Conservation (phyloP, 192 early-diverging fungal genomes). For the Dissophora globulifera region DNA sequence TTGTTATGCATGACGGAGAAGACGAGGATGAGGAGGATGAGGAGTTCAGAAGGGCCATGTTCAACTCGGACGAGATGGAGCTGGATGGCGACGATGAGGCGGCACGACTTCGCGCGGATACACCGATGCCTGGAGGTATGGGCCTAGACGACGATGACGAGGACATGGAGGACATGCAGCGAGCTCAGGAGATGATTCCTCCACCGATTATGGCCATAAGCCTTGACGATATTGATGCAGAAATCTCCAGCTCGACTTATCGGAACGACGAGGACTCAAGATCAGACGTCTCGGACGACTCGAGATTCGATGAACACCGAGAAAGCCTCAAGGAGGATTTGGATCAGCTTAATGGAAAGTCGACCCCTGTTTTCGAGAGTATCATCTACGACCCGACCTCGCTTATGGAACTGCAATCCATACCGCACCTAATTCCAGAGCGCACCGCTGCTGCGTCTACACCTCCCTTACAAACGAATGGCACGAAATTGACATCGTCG, state of each 20-base stretch:
- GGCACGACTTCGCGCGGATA: conserved; percentile 42
- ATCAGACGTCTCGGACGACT: not conserved
- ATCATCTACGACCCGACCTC: conserved; percentile 34
- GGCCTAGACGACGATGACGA: conserved; percentile 49
- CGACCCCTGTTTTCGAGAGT: conserved; percentile 27
- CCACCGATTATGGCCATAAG: conserved; percentile 22
- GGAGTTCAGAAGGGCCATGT: conserved; percentile 48
- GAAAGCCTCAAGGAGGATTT: conserved; percentile 18
- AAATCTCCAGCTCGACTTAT: not conserved
- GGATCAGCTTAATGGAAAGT: conserved; percentile 25
- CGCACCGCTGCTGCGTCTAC: not conserved
- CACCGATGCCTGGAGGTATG: conserved; percentile 49
- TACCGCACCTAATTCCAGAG: conserved; percentile 34
- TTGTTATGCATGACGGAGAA: conserved; percentile 50
- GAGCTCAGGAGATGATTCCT: conserved; percentile 41
- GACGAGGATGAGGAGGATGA: conserved; percentile 50
- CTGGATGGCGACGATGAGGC: conserved; percentile 49
- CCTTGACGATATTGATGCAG: conserved; percentile 25
- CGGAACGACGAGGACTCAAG: not conserved
- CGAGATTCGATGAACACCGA: conserved; percentile 15
- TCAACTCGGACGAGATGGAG: conserved; percentile 52
- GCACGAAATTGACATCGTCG: not conserved
- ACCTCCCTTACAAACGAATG: not conserved
- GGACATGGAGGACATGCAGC: conserved; percentile 40
- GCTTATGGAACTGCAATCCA: conserved; percentile 46